Evolutionary conservation across 2,329 filamentous ascomycete species (phyloP).

Genomic region (Aspergillus uvarum): DNA sequence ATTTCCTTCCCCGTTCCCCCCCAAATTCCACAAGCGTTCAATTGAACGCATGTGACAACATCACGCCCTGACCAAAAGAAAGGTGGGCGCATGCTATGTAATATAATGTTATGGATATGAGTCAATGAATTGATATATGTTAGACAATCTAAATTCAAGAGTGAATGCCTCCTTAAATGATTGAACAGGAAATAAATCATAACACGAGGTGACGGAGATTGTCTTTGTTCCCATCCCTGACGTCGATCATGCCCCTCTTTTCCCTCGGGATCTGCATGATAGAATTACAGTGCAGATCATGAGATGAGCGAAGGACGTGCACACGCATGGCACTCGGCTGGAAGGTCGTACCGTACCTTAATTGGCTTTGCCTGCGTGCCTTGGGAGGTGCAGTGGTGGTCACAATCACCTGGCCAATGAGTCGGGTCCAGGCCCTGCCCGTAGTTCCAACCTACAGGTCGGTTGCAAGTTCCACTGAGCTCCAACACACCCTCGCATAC

Average conservation of each 20-base stretch:
- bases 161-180: too few relatives aligned
- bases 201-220: background rate
- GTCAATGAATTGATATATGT: background rate
- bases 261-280: background rate
- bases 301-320: background rate
- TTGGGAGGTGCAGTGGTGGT: background rate
- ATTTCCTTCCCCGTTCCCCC: background rate
- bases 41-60: background rate
- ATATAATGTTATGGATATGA: background rate
- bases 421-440: background rate
- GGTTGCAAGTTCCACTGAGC: background rate
- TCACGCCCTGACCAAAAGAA: background rate
- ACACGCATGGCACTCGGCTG: too few relatives aligned
- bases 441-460: too few relatives aligned
- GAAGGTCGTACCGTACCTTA: too few relatives aligned
- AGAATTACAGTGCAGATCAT: background rate
- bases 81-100: background rate
- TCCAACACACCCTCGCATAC: background rate
- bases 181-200: too few relatives aligned
- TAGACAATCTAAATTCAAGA: background rate
- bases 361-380: background rate
- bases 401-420: background rate
- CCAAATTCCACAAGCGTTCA: too few relatives aligned
- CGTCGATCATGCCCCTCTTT: background rate
- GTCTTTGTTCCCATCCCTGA: background rate